Base-by-base conservation (phyloP, 2,329 filamentous ascomycete species). In the Balansia obtecta region DNA sequence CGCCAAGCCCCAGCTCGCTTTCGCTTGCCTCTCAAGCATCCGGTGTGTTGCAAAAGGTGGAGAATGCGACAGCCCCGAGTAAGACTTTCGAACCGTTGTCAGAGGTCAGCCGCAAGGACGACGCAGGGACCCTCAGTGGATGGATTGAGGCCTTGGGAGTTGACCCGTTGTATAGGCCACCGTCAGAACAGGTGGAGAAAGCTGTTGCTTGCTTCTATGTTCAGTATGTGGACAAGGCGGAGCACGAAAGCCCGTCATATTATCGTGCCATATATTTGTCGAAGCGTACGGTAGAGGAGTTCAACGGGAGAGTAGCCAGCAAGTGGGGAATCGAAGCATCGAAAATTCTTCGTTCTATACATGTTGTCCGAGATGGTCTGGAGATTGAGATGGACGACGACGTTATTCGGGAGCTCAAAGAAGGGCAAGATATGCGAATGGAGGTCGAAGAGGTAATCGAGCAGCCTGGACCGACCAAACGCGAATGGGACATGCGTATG, bases 61-160 rank as follows among this genome's bases (percentile, higher is more conserved):
- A 79, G 38, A 71, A 71, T 22, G 78, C 82, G 4, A 61, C 63
- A 0, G 18, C 32, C 11, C 65, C 71, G 3, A 67, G 66, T 38
- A 71, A 71, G 51, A 55, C 74, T 67, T 66, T 76, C 58, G 62
- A 82, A 65, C 64, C 86, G 42, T 73, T 74, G 0, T 76, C 71
- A 1, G 73, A 71, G 50, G 61, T 81, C 43, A 66, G 64, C 49
- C 74, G 75, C 56, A 74, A 73, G 0, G 80, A 83, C 49, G 77
- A 80, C 20, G 71, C 79, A 37, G 83, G 83, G 10, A 80, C 77
- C 22, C 71, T 89, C 30, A 85, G 80, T 53, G 85, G 86, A 6
- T 95, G 86, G 83, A 93, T 97, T 55, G 89, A 96, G 63, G 88
- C 89, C 1, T 69, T 95, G 8, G 93, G 88, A 33, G 88, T 97